Conservation (phyloP, 139 green algal species). For the Auxenochlorella pyrenoidosa region DNA sequence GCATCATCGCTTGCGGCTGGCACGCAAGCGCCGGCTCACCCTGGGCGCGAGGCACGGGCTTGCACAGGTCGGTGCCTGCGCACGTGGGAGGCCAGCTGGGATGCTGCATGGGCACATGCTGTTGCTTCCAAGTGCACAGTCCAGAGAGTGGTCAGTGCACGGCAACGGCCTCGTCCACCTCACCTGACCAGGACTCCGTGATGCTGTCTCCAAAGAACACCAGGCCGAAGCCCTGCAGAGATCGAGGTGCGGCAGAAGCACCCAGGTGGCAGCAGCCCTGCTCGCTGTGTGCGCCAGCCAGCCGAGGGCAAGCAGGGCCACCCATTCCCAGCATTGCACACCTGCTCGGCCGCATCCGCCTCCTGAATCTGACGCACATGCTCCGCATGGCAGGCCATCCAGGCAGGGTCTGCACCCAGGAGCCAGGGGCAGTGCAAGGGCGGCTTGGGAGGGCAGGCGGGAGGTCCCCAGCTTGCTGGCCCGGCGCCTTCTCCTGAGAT, state of each 20-base stretch:
- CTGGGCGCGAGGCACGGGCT: background rate
- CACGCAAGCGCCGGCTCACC: background rate
- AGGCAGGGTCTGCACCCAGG: background rate
- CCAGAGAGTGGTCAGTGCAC: too few relatives aligned
- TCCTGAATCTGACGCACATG: background rate
- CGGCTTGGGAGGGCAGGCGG: background rate
- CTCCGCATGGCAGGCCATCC: constrained; percentile 14
- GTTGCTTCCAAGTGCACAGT: too few relatives aligned
- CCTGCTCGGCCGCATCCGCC: background rate
- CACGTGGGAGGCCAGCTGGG: too few relatives aligned
- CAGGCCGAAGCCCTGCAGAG: constrained; percentile 16
- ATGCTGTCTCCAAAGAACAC: constrained; percentile 54
- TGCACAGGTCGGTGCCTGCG: constrained; percentile 37
- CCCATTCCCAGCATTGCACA: background rate
- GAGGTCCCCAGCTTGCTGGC: too few relatives aligned
- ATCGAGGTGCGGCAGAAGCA: background rate
- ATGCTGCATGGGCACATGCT: too few relatives aligned
- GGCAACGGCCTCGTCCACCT: too few relatives aligned
- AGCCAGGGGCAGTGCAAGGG: background rate
- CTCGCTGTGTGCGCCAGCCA: background rate
- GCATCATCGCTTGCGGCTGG: background rate
- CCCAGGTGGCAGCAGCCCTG: background rate
- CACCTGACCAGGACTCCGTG: constrained; percentile 45
- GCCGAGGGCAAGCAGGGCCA: too few relatives aligned
- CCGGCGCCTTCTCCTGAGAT: too few relatives aligned